Evolutionary conservation across 1,139 yeast genomes (phyloP).

Genomic region (Hansenula sp.): DNA sequence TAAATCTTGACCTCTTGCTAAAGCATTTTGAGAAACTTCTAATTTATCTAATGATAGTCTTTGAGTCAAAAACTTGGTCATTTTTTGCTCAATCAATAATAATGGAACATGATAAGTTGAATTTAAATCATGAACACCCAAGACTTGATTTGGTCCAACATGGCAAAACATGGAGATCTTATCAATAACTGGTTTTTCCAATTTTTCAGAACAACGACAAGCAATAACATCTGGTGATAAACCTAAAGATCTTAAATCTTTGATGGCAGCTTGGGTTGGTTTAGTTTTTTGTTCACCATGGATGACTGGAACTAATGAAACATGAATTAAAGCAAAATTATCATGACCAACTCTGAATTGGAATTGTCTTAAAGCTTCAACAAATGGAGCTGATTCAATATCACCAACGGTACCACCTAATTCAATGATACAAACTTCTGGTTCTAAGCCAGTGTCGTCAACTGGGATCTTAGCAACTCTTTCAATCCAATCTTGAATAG

Average conservation of each 20-base stretch:
- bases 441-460: conserved; percentile 83
- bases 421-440: conserved; percentile 94
- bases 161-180: conserved; percentile 99
- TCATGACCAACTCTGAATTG: conserved; percentile 95
- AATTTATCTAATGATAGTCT: conserved; percentile 63
- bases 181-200: conserved; percentile 80
- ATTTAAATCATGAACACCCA: conserved; percentile 95
- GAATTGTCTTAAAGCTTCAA: conserved; percentile 97
- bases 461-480: conserved; percentile 89
- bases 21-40: conserved; percentile 48
- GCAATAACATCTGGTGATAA: conserved; percentile 96
- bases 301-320: conserved; percentile 93
- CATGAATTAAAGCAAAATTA: conserved; percentile 94
- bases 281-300: conserved; percentile 98
- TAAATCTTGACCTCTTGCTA: conserved; percentile 61
- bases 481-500: conserved; percentile 98
- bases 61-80: conserved; percentile 68
- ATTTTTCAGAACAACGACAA: conserved; percentile 86
- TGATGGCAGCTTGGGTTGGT: conserved; percentile 98
- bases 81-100: conserved; percentile 79
- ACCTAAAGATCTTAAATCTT: conserved; percentile 93
- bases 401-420: conserved; percentile 99
- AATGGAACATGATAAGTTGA: conserved; percentile 97
- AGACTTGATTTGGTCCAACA: conserved; percentile 95
- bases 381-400: conserved; percentile 97